These are phyloP conservation scores for Boletus tomentosulus DNA, from an alignment of 768 basidiomycete genomes.

Conservation along the genomic window DNA sequence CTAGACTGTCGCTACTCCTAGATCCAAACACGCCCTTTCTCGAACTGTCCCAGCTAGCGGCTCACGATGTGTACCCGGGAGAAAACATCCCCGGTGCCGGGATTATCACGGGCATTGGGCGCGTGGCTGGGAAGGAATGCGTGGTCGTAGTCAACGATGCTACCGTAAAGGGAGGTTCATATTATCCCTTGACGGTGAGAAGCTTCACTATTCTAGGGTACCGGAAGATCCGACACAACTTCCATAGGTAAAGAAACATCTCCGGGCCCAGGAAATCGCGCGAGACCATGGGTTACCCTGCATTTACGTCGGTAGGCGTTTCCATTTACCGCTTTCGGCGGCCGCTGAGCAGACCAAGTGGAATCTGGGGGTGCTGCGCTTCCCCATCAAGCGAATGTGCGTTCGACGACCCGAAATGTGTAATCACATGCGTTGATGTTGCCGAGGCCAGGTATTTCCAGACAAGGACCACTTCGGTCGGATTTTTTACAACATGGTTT, in stretches of 20 bases:
- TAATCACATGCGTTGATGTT: neutral
- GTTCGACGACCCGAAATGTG: neutral
- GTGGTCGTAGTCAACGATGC: slow-evolving; percentile 93
- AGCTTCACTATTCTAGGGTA: neutral
- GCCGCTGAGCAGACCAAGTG: slow-evolving; percentile 43
- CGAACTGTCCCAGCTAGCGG: slow-evolving; percentile 83
- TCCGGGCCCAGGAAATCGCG: slow-evolving; percentile 94
- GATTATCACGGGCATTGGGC: slow-evolving; percentile 81
- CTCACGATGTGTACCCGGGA: slow-evolving; percentile 77
- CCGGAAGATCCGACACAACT: neutral
- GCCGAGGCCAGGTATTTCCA: slow-evolving; percentile 62
- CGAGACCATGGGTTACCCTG: slow-evolving; percentile 86
- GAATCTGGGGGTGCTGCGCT: slow-evolving; percentile 93
- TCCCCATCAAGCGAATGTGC: slow-evolving; percentile 82
- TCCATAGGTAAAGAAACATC: slow-evolving; percentile 84
- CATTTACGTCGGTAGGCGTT: slow-evolving; percentile 77
- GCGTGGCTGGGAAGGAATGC: slow-evolving; percentile 78
- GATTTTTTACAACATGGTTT: slow-evolving; percentile 96
- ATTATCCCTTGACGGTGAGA: slow-evolving; percentile 78
- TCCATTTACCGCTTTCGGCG: neutral
- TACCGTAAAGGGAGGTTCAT: slow-evolving; percentile 89
- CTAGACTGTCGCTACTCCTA: slow-evolving; percentile 66
- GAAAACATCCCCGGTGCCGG: slow-evolving; percentile 83
- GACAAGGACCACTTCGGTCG: slow-evolving; percentile 95
- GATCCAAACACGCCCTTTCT: slow-evolving; percentile 89